Evolutionary conservation across 148 eudicot genomes (phyloP).

Genomic region (Vaccinium vitisidaea): DNA sequence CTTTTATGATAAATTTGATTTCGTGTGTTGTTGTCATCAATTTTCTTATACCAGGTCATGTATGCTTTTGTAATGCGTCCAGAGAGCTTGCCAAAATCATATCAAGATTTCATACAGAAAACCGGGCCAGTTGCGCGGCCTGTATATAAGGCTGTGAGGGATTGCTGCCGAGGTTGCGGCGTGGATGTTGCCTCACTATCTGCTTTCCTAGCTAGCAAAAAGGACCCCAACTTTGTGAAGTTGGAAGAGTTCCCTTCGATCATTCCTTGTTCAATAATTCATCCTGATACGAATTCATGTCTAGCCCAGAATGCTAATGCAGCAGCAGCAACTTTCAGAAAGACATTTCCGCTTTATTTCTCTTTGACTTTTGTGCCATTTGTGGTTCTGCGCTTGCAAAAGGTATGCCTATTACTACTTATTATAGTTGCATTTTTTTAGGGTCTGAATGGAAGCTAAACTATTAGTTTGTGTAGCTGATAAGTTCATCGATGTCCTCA

Average conservation of each 20-base stretch:
- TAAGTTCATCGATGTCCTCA: neutral
- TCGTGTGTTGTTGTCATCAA: neutral
- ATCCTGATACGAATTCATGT: constrained; percentile 76
- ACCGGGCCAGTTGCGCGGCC: constrained; percentile 97
- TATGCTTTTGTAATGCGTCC: constrained; percentile 97
- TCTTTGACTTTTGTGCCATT: constrained; percentile 95
- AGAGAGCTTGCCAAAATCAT: constrained; percentile 96
- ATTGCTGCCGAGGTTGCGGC: constrained; percentile 80
- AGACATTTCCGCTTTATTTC: constrained; percentile 95
- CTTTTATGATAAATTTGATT: neutral
- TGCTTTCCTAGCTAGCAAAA: constrained; percentile 60
- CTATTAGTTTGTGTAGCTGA: neutral
- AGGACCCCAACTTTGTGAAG: constrained; percentile 34
- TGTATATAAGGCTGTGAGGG: constrained; percentile 92
- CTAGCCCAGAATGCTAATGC: constrained; percentile 70
- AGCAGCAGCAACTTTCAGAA: constrained; percentile 73
- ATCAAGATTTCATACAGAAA: constrained; percentile 94
- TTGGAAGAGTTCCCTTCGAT: constrained; percentile 79
- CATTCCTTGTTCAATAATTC: constrained; percentile 90
- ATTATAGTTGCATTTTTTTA: constrained; percentile 4
- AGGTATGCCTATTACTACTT: constrained; percentile 48
- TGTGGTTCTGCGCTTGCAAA: constrained; percentile 83
- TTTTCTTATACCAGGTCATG: constrained; percentile 63
- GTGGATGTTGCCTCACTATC: constrained; percentile 79
- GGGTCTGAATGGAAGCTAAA: neutral